A percentile compares a stretch with the other conserved stretches of the same genome.
Conservation (phyloP, 2,329 filamentous ascomycete genomes). For the Cryphonectria naterciae region DNA sequence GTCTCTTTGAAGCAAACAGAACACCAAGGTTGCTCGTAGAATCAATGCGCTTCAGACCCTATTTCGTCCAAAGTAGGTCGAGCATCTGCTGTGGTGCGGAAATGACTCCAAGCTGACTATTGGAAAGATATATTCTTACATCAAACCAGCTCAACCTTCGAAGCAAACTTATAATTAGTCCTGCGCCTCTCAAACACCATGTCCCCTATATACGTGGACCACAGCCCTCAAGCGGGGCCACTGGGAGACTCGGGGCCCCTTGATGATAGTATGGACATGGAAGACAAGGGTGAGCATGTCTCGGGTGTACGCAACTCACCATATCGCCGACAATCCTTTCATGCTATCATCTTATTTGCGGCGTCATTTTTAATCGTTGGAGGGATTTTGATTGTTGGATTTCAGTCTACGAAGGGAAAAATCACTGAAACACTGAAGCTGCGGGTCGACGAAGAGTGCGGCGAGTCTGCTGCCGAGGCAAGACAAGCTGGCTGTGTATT, state of each 20-base stretch:
- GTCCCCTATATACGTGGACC: neutral
- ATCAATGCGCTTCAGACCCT: neutral
- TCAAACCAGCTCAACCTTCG: too few relatives aligned
- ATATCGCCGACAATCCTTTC: neutral
- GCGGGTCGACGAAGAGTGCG: neutral
- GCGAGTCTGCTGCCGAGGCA: neutral
- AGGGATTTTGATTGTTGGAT: neutral
- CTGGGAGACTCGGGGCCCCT: neutral
- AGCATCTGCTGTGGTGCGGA: neutral
- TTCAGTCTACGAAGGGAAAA: neutral
- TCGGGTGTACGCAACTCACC: neutral
- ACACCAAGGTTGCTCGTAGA: neutral
- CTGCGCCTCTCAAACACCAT: neutral
- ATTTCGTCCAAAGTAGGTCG: neutral
- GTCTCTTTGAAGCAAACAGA: neutral
- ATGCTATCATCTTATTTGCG: neutral
- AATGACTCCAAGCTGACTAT: neutral
- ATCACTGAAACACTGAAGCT: neutral
- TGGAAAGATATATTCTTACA: neutral
- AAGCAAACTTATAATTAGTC: too few relatives aligned
- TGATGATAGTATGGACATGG: neutral
- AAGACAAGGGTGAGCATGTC: neutral
- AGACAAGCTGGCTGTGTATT: neutral
- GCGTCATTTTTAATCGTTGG: neutral
- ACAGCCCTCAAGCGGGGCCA: neutral